These are phyloP conservation scores for Tilletia indica DNA, from an alignment of 1,284 basidiomycete species.

Conservation along the genomic window DNA sequence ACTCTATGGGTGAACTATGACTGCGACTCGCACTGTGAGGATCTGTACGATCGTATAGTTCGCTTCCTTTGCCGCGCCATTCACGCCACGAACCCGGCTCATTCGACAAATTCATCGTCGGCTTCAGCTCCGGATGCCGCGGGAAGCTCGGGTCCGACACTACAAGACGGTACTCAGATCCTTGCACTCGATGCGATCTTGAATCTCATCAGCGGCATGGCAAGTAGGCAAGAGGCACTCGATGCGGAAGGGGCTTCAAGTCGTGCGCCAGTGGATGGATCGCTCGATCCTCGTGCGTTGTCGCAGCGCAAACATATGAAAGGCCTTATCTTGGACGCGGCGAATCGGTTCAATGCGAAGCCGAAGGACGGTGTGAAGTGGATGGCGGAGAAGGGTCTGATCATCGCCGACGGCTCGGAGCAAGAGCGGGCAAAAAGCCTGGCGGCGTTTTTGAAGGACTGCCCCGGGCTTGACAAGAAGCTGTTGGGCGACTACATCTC, in stretches of 20 bases:
- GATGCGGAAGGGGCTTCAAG: constrained; percentile 20
- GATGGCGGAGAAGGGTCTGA: constrained; percentile 65
- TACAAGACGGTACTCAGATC: constrained; percentile 75
- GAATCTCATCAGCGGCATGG: constrained; percentile 83
- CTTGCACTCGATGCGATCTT: constrained; percentile 86
- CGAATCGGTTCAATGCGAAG: constrained; percentile 87
- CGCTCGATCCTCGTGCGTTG: constrained; percentile 60
- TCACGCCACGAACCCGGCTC: constrained; percentile 20
- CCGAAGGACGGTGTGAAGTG: constrained; percentile 83
- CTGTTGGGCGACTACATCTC: constrained; percentile 91
- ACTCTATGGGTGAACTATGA: constrained; percentile 96
- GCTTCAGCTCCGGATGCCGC: constrained; percentile 14
- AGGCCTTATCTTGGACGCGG: constrained; percentile 78
- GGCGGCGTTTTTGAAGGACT: constrained; percentile 82
- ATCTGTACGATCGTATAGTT: constrained; percentile 86
- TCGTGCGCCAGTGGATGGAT: constrained; percentile 22
- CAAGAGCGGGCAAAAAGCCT: constrained; percentile 45
- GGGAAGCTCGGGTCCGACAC: constrained; percentile 57
- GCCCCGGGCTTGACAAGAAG: constrained; percentile 85
- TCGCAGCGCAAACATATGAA: constrained; percentile 78
- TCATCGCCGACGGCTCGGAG: constrained; percentile 61
- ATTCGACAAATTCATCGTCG: constrained; percentile 12
- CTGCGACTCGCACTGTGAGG: constrained; percentile 93
- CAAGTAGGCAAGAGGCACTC: constrained; percentile 71
- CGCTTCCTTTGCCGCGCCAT: constrained; percentile 69